Base-by-base conservation (phyloP, 441 rosid species). In the Aquilaria agallochum region DNA sequence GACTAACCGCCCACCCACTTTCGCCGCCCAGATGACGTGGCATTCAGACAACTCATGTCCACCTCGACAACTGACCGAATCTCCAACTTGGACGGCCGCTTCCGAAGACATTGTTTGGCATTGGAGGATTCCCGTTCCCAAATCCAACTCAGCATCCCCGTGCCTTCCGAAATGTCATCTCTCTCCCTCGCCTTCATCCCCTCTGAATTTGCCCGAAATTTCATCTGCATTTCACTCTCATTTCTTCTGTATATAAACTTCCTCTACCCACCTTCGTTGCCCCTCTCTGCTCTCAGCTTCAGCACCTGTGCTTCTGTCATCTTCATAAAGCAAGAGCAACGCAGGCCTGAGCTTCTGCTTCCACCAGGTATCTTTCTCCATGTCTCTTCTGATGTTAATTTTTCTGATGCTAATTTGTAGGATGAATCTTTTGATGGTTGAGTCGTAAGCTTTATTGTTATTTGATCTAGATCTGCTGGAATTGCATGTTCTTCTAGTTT, bases 141-240 rank as follows among this genome's bases (percentile, higher is more conserved):
- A 13, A 12, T 20, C 27, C 27, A 20, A 20, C 27, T 20, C 27
- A 20, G 27, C 27, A 20, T 20, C 27, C 27, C 27, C 27, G 27
- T 20, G 27, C 27, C 27, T 20, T 20, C 27, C 27, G 27, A 20
- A 20, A 20, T 20, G 45, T 13, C 50, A 3, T 12, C 52, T 12
- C 52, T 2, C 5, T 58, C 30, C 9, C 12, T 58, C 7, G 12
- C 34, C 47, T 46, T 44, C 48, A 50, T 12, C 12, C 40, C 8
- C 51, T 30, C n/a, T 63, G 67, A 55, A 55, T 63, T 63, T 63
- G 60, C 45, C 47, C 55, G 54, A 46, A 63, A 63, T 63, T 55
- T 33, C 47, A 55, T 55, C 55, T 63, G 53, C 67, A 63, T 63
- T 63, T 55, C 60, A 11, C 53, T 53, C 55, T 53, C 52, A 55